Evolutionary conservation across 2,329 filamentous ascomycete species (phyloP), one percentile per base, ranked within the genome.

Genomic region (Metarhizium brunneum): DNA sequence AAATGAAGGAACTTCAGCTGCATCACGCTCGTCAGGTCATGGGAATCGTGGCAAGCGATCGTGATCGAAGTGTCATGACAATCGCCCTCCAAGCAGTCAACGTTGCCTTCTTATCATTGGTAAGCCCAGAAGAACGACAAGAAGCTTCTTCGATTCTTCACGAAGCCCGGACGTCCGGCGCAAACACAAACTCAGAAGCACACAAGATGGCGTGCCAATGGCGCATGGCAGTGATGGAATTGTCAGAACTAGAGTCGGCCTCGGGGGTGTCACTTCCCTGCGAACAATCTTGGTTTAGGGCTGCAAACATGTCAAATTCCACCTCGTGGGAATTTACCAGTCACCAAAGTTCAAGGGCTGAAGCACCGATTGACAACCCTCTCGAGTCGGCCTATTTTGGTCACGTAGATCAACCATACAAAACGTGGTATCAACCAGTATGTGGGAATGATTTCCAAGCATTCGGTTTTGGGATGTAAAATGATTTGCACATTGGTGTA

Each of bases 11-110:
- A 4, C 79, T 88, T 65, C 85, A 88, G 62, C 76, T 86, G 51
- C 82, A 83, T 58, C 90, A 96, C 66, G 87, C 90, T 0, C 86
- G 88, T 61, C 86, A 92, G 66, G 86, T 95, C 29, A 96, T 92
- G 66, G 92, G 92, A 14, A 95, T 97, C 59, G 85, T 89, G 29
- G 88, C 90, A 2, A 90, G 95, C 66, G 84, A 87, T 53, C 88
- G 91, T 64, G 90, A 95, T 66, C 79, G 83, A 30, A 89, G 88
- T 32, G 84, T 96, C 36, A 84, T 87, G 10, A 87, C 83, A 52
- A 85, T 95, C 10, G 89, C 89, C 2, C 82, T 94, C 43, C 86
- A 88, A 10, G 90, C 87, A 38, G 77, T 96, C 6, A 84, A 86
- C 43, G 86, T 94, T 55, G 89, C 89, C 2, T 87, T 87, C 6